Conservation (phyloP, 2,329 filamentous ascomycete species). For the Teratosphaeria nubilosa region DNA sequence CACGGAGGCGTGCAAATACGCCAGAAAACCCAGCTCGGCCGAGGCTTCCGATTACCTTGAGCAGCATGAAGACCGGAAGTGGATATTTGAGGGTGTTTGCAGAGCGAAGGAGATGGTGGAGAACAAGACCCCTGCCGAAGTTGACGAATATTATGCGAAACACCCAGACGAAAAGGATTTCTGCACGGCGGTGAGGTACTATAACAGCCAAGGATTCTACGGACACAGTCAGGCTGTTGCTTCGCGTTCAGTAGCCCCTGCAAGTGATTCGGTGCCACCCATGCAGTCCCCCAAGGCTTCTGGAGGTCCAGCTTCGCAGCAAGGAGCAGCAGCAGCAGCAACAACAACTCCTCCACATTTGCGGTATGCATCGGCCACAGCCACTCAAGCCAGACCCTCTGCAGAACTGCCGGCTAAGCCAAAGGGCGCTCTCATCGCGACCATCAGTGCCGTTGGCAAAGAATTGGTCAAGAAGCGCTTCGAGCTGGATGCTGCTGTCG, state of each 20-base stretch:
- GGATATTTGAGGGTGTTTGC: constrained; percentile 5
- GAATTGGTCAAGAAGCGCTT: neutral
- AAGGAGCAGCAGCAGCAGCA: neutral
- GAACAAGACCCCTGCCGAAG: neutral
- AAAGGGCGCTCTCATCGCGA: neutral
- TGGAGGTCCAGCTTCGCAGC: neutral
- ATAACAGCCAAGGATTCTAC: neutral
- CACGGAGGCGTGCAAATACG: neutral
- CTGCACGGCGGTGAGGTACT: neutral
- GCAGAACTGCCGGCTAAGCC: neutral
- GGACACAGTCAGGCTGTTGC: neutral
- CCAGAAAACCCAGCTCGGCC: neutral
- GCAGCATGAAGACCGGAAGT: constrained; percentile 1
- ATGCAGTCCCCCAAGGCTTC: neutral
- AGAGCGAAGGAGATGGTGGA: constrained; percentile 5
- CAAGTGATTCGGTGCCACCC: neutral
- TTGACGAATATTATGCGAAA: constrained; percentile 2
- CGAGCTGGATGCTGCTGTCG: neutral
- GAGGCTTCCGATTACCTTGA: constrained; percentile 1
- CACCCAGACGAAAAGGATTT: constrained; percentile 1
- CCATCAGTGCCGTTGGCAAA: neutral
- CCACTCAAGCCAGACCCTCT: neutral
- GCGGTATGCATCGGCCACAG: neutral
- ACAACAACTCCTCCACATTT: neutral
- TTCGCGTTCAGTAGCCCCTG: neutral